A percentile compares a stretch with the other conserved stretches of the same genome.
Conservation (phyloP, 176 grass and related monocot genomes). For the Hordeum marinum region DNA sequence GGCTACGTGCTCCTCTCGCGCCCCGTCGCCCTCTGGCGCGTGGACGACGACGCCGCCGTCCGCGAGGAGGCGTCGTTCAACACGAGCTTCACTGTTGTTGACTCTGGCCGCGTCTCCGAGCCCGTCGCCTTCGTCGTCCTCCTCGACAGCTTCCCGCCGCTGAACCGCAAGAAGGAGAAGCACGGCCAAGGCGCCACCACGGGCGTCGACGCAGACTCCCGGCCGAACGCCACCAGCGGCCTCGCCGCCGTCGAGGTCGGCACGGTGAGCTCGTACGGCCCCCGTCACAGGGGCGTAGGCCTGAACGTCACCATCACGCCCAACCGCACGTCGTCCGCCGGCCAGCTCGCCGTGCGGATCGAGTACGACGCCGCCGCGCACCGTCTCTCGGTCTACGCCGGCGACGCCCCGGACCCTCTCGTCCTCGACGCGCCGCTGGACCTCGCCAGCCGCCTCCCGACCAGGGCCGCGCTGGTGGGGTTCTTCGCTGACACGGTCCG, state of each 20-base stretch:
- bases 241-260: background rate
- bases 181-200: background rate
- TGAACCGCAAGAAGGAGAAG: fast-evolving
- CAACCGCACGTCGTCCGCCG: background rate
- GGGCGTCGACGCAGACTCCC: background rate
- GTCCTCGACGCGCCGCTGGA: background rate
- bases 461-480: background rate
- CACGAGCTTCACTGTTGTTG: background rate
- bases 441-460: background rate
- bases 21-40: background rate
- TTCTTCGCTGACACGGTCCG: background rate
- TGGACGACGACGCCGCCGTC: background rate
- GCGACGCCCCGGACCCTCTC: background rate
- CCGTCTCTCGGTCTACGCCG: background rate
- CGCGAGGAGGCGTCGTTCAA: background rate
- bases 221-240: background rate
- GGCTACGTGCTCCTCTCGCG: background rate
- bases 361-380: background rate
- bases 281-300: background rate
- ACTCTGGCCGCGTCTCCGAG: background rate
- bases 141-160: background rate
- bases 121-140: conserved; percentile 4
- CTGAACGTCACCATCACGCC: conserved; percentile 29
- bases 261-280: conserved; percentile 9
- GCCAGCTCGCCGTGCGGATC: background rate